These are phyloP conservation scores for Rhodotorula graminis DNA, from an alignment of 768 basidiomycete genomes.

Conservation along the genomic window DNA sequence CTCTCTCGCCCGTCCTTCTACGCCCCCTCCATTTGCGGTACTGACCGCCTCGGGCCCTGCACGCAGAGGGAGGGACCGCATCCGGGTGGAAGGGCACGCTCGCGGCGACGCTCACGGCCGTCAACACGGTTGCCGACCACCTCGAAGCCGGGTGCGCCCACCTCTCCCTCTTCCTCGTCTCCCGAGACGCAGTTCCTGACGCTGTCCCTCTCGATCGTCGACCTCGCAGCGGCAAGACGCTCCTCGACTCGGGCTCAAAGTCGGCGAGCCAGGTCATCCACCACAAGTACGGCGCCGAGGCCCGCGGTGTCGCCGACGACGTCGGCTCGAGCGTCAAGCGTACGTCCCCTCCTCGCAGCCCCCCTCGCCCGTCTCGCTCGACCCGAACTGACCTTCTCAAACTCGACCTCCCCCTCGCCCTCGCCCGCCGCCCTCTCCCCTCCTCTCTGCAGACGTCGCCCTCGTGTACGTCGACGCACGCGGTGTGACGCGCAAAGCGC, in stretches of 20 bases:
- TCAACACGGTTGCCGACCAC: slow-evolving; percentile 30
- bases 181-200: background rate
- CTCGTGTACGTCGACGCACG: slow-evolving; percentile 48
- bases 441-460: slow-evolving; percentile 43
- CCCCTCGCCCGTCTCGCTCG: too few species aligned
- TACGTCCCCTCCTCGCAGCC: background rate
- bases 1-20: too few species aligned
- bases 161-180: background rate
- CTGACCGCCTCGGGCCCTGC: too few species aligned
- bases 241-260: slow-evolving; percentile 17
- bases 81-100: slow-evolving; percentile 21
- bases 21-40: too few species aligned
- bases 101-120: slow-evolving; percentile 13
- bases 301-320: slow-evolving; percentile 44
- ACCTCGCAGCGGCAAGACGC: slow-evolving; percentile 8
- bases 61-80: background rate
- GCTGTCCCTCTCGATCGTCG: background rate
- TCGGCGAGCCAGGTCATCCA: slow-evolving; percentile 33
- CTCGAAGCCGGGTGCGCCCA: slow-evolving; percentile 41
- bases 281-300: slow-evolving; percentile 48
- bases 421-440: too few species aligned
- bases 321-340: slow-evolving; percentile 45
- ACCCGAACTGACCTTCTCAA: too few species aligned
- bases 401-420: too few species aligned
- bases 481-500: slow-evolving; percentile 46